Base-by-base conservation (phyloP, 805 yeast genomes). In the Yarrowia hollandica region DNA sequence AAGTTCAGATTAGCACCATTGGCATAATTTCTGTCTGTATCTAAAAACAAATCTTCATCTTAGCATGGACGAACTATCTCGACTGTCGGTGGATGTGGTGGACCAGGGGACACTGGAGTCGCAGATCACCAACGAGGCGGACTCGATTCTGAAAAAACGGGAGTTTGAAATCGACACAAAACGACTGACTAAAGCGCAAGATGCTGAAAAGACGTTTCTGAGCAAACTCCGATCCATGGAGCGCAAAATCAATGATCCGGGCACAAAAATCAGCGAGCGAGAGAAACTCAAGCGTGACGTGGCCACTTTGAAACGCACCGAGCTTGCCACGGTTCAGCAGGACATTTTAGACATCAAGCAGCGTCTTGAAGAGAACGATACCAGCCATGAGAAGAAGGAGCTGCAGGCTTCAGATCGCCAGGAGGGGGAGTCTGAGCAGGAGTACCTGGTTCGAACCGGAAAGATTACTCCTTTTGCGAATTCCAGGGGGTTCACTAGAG, bases 391-490 rank as follows among this genome's bases (percentile, higher is more conserved):
- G 31, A 48, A 15, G 2, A 58, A 50, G 3, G 15, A 41, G 23
- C 60, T 50, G 8, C 30, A 59, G 2, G 63, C 46, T 1, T 61
- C 65, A 1, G 62, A 65, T n/a, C 75, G 77, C 63, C 75, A 80
- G 6, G 82, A 86, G 0, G 87, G 81, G n/a, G 98, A 94, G 67
- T 72, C 90, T 0, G 87, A 86, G 67, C 82, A 82, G 60, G 97
- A 91, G 54, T 91, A 72, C 67, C 75, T 94, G 62, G 81, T 94
- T 0, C 78, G 99, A 63, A 91, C 92, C 0, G 99, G 99, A 25
- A 84, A 90, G 69, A 82, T 90, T 60, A 94, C 99, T 0, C 98
- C 98, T 0, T 94, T 94, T 75, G 96, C 97, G 10, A 81, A 82
- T 26, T 73, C 81, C 9, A 11, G 62, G 7, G 56, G 60, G 12